Evolutionary conservation across 1,284 basidiomycete genomes (phyloP).

Genomic region (Macrocystidia cucumis): DNA sequence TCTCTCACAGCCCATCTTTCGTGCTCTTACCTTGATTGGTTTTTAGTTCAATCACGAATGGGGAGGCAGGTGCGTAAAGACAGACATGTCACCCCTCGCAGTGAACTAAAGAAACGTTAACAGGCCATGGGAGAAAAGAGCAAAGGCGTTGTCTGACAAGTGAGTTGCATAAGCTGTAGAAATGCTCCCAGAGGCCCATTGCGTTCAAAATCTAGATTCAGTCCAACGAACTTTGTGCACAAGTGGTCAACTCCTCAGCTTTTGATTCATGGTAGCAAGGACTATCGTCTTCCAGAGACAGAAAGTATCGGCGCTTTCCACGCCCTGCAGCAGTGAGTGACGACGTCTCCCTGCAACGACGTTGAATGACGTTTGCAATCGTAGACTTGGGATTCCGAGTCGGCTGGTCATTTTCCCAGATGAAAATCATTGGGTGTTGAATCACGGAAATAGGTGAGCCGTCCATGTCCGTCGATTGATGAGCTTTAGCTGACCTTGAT

Average conservation of each 20-base stretch:
- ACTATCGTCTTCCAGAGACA: slow-evolving; percentile 78
- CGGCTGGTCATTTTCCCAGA: slow-evolving; percentile 87
- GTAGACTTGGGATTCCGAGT: slow-evolving; percentile 67
- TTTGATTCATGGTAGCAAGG: slow-evolving; percentile 81
- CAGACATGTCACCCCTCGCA: too few relatives aligned
- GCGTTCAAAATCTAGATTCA: slow-evolving; percentile 36
- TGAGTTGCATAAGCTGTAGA: slow-evolving; percentile 18
- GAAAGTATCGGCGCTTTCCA: slow-evolving; percentile 82
- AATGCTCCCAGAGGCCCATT: not conserved
- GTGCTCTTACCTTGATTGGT: slow-evolving; percentile 4
- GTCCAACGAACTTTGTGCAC: slow-evolving; percentile 70
- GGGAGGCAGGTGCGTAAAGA: slow-evolving; percentile 47
- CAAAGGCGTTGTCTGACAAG: slow-evolving; percentile 49
- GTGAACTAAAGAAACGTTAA: too few relatives aligned
- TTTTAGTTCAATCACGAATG: slow-evolving; percentile 76
- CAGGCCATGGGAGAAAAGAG: slow-evolving; percentile 64
- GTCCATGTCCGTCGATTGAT: too few relatives aligned
- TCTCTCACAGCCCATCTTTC: slow-evolving; percentile 9
- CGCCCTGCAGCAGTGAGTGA: slow-evolving; percentile 65
- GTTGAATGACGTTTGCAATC: slow-evolving; percentile 7
- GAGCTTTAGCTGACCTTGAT: slow-evolving; percentile 2
- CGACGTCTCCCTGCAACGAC: slow-evolving; percentile 14
- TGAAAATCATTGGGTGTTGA: slow-evolving; percentile 89
- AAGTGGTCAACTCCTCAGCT: slow-evolving; percentile 86
- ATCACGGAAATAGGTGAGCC: slow-evolving; percentile 65